Base-by-base conservation (phyloP, 371 early-diverging fungal species). In the Mortierella sp. region DNA sequence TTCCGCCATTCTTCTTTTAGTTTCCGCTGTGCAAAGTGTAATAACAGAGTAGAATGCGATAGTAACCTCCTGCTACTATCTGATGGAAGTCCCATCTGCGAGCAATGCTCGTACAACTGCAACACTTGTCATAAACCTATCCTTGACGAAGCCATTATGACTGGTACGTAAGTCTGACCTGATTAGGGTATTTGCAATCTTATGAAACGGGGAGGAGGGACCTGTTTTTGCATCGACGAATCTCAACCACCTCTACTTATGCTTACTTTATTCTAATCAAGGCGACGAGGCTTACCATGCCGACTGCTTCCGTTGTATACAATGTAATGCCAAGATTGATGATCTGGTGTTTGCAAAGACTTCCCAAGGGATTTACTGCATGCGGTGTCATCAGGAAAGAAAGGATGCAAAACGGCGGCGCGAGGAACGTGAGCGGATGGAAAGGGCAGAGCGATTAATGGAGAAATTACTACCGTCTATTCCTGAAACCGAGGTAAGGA, bases 61-160 rank as follows among this genome's bases (percentile, higher is more conserved):
- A 90, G 93, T 64, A 95, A 93, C 70, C 83, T 93, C 23, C 82
- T 95, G 28, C 80, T 95, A 34, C 84, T 95, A 31, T 89, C 93
- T 31, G 94, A 95, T 72, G 94, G 94, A 26, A 91, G 91, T 64
- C 94, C 94, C 12, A 90, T 96, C 53, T 96, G 96, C 71, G 93
- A 92, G 67, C 91, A 95, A 64, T 96, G 96, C 81, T 94, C 94
- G 17, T 95, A 95, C 76, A 89, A 89, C 67, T 96, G 96, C 82
- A 88, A 90, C 70, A 84, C 89, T 22, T 96, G 96, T 81, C 86
- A 85, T 55, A 85, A 92, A 65, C 91, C 93, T 13, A 96, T 96
- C 55, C 89, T 89, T 29, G 95, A 95, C 68, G 96, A 96, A 79
- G 96, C 96, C 49, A 93, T 96, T 58, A 93, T 94, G 85, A 96